phyloP scores from a whole-genome alignment of 2,329 filamentous ascomycete species.

The Fusarium drepaniforme region DNA sequence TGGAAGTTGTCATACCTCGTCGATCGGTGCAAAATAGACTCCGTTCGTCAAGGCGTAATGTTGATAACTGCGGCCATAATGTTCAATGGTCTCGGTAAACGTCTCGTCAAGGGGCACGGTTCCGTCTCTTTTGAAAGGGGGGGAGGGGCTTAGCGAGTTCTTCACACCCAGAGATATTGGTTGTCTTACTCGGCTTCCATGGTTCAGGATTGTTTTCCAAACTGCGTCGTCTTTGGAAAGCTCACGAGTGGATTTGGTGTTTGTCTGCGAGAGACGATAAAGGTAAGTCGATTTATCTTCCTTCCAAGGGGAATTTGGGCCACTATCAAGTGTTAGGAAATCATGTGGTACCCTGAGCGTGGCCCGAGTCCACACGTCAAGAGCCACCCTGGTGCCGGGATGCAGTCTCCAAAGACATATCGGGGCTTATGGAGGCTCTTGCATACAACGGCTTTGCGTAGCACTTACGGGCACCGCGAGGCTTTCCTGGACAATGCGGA shows the following conservation, averaged over 20 bases:
- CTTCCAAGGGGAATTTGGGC: constrained; percentile 40
- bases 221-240: constrained; percentile 11
- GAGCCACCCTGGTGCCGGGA: constrained; percentile 46
- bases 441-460: constrained; percentile 41
- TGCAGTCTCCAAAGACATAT: constrained; percentile 41
- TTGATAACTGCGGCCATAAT: constrained; percentile 76
- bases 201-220: constrained; percentile 15
- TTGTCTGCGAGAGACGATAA: constrained; percentile 23
- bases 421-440: constrained; percentile 39
- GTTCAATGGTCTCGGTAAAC: constrained; percentile 69
- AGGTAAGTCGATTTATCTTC: constrained; percentile 24
- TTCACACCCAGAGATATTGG: constrained; percentile 11
- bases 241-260: constrained; percentile 11
- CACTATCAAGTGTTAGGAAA: constrained; percentile 40
- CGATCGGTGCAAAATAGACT: constrained; percentile 76
- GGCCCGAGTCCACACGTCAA: constrained; percentile 48
- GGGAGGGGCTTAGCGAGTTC: constrained; percentile 39
- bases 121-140: constrained; percentile 54
- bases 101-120: constrained; percentile 68
- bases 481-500: constrained; percentile 38
- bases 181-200: constrained; percentile 51
- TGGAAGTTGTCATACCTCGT: constrained; percentile 67
- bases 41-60: constrained; percentile 73
- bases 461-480: constrained; percentile 32
- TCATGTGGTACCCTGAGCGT: constrained; percentile 48